phyloP scores from a whole-genome alignment of 257 asterid species.

The Scutellaria barbata region DNA sequence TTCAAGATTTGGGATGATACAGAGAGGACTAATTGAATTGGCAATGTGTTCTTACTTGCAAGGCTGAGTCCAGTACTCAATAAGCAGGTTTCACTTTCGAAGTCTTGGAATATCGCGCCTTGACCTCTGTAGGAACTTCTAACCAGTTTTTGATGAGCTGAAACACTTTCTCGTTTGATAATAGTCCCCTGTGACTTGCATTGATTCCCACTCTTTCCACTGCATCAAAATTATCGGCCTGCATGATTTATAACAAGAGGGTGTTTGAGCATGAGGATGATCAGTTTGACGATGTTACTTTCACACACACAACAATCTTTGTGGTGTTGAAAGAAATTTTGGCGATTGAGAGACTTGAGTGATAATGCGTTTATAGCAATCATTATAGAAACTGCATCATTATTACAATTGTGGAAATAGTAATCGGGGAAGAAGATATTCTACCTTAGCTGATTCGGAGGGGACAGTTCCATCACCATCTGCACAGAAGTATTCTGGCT shows the following conservation, averaged over 20 bases:
- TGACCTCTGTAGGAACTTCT: slow-evolving; percentile 49
- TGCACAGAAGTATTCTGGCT: slow-evolving; percentile 77
- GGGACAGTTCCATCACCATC: slow-evolving; percentile 99
- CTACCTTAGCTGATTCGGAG: slow-evolving; percentile 82
- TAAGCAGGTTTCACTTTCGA: slow-evolving; percentile 64
- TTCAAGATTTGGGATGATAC: background rate
- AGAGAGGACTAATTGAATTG: background rate
- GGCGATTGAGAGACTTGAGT: background rate
- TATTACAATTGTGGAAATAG: slow-evolving; percentile 11
- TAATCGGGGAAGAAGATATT: background rate
- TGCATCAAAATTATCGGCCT: slow-evolving; percentile 80
- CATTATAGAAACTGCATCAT: no score
- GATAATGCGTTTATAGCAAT: no score
- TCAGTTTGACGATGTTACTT: background rate
- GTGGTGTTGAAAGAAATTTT: no score
- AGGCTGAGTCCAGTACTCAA: background rate
- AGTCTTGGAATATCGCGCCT: slow-evolving; percentile 43
- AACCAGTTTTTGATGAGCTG: slow-evolving; percentile 65
- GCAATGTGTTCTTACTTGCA: background rate
- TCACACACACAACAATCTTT: background rate
- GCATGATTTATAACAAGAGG: slow-evolving; percentile 14
- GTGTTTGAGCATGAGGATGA: background rate
- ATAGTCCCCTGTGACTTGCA: slow-evolving; percentile 64
- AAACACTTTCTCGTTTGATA: slow-evolving; percentile 57
- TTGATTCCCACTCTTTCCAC: slow-evolving; percentile 75